Evolutionary conservation across 495 filamentous ascomycete species (phyloP).

Genomic region (Umbilicaria muhlenbergii): DNA sequence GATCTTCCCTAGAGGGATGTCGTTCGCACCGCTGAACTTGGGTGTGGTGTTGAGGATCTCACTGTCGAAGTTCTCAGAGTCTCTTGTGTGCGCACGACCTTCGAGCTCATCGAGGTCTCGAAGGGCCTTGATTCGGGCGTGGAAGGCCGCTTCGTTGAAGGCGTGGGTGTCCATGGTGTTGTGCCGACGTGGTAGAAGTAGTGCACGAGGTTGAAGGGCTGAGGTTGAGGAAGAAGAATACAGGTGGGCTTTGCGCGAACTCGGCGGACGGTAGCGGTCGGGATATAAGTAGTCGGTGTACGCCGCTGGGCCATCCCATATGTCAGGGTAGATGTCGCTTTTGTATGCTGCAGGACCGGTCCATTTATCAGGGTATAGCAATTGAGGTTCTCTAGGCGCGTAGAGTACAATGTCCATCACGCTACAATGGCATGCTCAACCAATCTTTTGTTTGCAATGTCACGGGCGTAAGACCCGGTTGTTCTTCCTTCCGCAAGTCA

Average conservation of each 20-base stretch:
- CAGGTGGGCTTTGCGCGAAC: too few relatives aligned
- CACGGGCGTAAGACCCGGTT: too few relatives aligned
- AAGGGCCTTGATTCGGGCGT: not conserved
- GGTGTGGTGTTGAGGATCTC: not conserved
- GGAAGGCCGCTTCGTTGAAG: constrained; percentile 2
- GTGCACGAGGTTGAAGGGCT: not conserved
- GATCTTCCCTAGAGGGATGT: not conserved
- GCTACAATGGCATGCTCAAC: too few relatives aligned
- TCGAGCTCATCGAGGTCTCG: too few relatives aligned
- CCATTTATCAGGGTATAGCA: constrained; percentile 6
- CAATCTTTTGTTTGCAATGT: too few relatives aligned
- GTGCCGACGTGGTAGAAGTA: too few relatives aligned
- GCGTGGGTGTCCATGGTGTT: not conserved
- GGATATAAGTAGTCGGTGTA: not conserved
- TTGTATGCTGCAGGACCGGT: constrained; percentile 4
- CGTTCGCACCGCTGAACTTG: not conserved
- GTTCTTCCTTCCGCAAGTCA: too few relatives aligned
- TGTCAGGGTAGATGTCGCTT: constrained; percentile 3
- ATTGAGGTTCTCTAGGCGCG: too few relatives aligned
- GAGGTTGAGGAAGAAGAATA: too few relatives aligned
- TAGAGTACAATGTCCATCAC: too few relatives aligned
- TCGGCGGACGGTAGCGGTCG: not conserved
- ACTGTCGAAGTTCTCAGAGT: not conserved
- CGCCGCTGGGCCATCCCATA: not conserved
- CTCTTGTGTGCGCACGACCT: not conserved